phyloP scores from a whole-genome alignment of 2,329 filamentous ascomycete species.

The Nemania diffusa region DNA sequence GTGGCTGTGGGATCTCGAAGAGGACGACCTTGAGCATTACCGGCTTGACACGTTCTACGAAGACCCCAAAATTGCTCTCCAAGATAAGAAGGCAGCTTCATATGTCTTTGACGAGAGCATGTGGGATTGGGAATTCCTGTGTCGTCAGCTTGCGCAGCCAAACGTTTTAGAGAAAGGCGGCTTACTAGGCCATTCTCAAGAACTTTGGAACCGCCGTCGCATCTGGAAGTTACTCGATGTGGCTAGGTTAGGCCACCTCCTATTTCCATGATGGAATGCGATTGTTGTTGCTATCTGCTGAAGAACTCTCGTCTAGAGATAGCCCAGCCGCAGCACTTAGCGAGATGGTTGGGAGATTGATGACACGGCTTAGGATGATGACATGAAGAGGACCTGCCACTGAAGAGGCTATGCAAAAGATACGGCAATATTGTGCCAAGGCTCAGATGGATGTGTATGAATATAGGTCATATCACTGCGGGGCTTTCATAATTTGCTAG shows the following conservation, averaged over 20 bases:
- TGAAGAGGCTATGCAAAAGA: not conserved
- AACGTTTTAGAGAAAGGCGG: conserved; percentile 26
- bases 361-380: not conserved
- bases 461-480: too few species aligned
- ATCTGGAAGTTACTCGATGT: conserved; percentile 41
- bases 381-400: not conserved
- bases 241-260: conserved; percentile 33
- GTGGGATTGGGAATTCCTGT: conserved; percentile 44
- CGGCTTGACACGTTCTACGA: not conserved
- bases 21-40: not conserved
- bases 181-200: not conserved
- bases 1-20: conserved; percentile 40
- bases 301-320: not conserved
- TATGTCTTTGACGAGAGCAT: conserved; percentile 24
- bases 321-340: not conserved
- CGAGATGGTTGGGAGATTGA: not conserved
- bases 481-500: too few species aligned
- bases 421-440: too few species aligned
- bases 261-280: not conserved
- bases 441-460: not conserved
- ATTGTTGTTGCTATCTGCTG: not conserved
- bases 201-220: conserved; percentile 40
- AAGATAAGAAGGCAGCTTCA: not conserved
- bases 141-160: conserved; percentile 37
- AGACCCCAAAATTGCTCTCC: not conserved